Evolutionary conservation across 2,329 filamentous ascomycete genomes (phyloP).

Genomic region (Kalmusia sp.): DNA sequence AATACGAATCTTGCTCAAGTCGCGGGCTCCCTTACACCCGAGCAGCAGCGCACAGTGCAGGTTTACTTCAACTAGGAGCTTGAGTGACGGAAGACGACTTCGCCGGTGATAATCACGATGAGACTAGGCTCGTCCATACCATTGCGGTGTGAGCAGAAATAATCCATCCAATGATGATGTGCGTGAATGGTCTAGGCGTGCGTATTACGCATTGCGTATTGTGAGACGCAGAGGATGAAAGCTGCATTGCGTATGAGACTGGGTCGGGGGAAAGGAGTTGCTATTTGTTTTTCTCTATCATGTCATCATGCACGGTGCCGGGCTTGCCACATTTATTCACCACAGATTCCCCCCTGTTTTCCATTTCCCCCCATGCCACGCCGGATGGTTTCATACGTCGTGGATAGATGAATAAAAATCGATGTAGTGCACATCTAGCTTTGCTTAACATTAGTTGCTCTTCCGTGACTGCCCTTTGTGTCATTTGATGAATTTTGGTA

Average conservation of each 20-base stretch:
- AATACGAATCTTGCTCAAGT: constrained; percentile 78
- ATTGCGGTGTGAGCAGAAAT: too few species aligned
- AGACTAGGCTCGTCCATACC: background rate
- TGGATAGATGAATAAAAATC: constrained; percentile 1
- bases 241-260: too few species aligned
- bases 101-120: background rate
- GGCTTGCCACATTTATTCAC: constrained; percentile 21
- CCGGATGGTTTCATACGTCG: too few species aligned
- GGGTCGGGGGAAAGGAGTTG: too few species aligned
- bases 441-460: too few species aligned
- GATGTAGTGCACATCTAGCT: too few species aligned
- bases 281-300: too few species aligned
- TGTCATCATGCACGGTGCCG: constrained; percentile 19
- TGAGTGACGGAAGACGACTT: too few species aligned
- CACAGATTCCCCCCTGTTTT: constrained; percentile 27
- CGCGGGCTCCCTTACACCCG: constrained; percentile 75
- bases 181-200: constrained; percentile 4
- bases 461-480: too few species aligned
- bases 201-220: background rate
- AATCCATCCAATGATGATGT: constrained; percentile 10
- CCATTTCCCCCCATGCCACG: constrained; percentile 10
- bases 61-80: constrained; percentile 72
- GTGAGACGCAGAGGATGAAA: too few species aligned
- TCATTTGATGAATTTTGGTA: too few species aligned
- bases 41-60: constrained; percentile 80